A percentile compares a stretch with the other conserved stretches of the same genome.
Evolutionary conservation across 2,329 filamentous ascomycete genomes (phyloP).

Genomic region (Diatrype stigma): DNA sequence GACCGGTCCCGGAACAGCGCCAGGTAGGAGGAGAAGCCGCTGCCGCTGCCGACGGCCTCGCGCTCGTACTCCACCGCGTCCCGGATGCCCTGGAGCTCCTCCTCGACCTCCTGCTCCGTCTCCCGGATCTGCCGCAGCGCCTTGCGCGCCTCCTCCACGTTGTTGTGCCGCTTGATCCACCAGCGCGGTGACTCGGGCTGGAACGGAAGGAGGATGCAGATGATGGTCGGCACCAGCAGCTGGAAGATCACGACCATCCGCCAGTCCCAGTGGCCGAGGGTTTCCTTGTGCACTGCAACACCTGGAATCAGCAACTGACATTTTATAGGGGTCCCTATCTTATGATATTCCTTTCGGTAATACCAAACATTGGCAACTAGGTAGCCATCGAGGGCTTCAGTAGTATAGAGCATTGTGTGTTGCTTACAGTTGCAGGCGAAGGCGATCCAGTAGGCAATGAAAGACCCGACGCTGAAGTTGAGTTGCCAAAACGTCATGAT

Average conservation of each 20-base stretch:
- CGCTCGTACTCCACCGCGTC: slow-evolving; percentile 70
- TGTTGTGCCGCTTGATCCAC: slow-evolving; percentile 58
- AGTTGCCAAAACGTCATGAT: slow-evolving; percentile 70
- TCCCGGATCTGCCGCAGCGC: slow-evolving; percentile 59
- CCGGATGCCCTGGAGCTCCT: slow-evolving; percentile 60
- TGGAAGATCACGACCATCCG: slow-evolving; percentile 71
- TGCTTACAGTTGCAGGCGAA: slow-evolving; percentile 58
- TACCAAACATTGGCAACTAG: no score
- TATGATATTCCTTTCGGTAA: no score
- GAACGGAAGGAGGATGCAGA: slow-evolving; percentile 59
- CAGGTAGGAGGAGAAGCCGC: slow-evolving; percentile 56
- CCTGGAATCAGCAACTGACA: no score
- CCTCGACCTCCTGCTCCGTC: slow-evolving; percentile 61
- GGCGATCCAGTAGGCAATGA: slow-evolving; percentile 63
- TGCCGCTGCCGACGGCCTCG: slow-evolving; percentile 56
- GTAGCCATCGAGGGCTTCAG: no score
- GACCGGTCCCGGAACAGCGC: slow-evolving; percentile 68
- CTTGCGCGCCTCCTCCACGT: slow-evolving; percentile 55
- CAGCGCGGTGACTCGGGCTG: slow-evolving; percentile 67
- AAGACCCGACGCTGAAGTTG: slow-evolving; percentile 62
- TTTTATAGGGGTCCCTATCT: no score
- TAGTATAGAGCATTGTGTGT: no score
- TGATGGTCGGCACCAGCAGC: slow-evolving; percentile 60
- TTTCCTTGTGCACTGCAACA: slow-evolving; percentile 47
- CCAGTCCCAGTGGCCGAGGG: slow-evolving; percentile 69